Percentiles rank a stretch among this genome's conserved stretches.
These are phyloP conservation scores for Calonectria ilicicola DNA, from an alignment of 2,329 filamentous ascomycete genomes.

Conservation along the genomic window DNA sequence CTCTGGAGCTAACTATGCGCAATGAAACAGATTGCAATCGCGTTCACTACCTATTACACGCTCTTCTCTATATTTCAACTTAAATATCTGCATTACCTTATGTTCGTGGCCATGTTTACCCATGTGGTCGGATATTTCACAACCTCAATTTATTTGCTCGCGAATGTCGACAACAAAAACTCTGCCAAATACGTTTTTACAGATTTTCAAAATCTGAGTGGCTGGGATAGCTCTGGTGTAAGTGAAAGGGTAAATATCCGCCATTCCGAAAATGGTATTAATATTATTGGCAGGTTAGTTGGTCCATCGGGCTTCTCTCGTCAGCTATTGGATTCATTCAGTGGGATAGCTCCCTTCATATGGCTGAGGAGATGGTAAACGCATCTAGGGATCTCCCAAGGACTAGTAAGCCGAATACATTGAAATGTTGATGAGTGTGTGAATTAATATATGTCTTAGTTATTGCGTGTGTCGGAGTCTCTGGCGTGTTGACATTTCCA, in stretches of 20 bases:
- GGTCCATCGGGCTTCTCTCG: conserved; percentile 18
- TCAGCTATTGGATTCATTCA: conserved; percentile 7
- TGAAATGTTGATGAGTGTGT: background rate
- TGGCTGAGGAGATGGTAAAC: conserved; percentile 20
- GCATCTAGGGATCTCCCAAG: conserved; percentile 13
- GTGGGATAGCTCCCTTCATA: conserved; percentile 18
- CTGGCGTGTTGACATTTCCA: conserved; percentile 6
- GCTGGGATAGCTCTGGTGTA: conserved; percentile 10
- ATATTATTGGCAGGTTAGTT: background rate
- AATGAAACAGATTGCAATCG: background rate
- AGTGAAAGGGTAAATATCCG: background rate
- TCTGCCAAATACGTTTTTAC: conserved; percentile 13
- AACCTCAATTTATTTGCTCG: conserved; percentile 1
- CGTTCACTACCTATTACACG: background rate
- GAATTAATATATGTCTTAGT: background rate
- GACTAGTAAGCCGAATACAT: background rate
- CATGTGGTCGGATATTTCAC: conserved; percentile 6
- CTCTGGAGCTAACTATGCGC: background rate
- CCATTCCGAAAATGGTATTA: background rate
- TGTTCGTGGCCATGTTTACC: conserved; percentile 4
- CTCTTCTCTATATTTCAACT: background rate
- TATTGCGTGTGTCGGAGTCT: conserved; percentile 9
- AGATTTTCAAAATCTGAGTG: conserved; percentile 1
- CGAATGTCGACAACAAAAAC: background rate
- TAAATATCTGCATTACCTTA: conserved; percentile 3